Percentiles rank a stretch among this genome's conserved stretches.
Evolutionary conservation across 805 yeast genomes (phyloP).

Genomic region (Barnettozyma populi): DNA sequence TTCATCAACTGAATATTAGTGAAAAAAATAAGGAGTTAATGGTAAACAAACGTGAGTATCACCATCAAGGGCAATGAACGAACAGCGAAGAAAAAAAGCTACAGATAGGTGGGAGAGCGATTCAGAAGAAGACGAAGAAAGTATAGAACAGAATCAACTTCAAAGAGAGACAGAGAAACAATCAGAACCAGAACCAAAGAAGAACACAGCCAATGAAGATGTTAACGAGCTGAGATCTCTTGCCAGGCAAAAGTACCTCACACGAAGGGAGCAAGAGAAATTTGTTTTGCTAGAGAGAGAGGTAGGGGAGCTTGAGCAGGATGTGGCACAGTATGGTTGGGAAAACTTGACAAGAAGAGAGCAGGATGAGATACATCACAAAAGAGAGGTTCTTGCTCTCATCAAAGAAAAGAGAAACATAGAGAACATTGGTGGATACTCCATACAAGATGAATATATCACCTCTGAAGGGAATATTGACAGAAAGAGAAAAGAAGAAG

Average conservation of each 20-base stretch:
- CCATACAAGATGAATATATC: conserved; percentile 53
- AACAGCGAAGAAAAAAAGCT: conserved; percentile 12
- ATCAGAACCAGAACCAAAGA: conserved; percentile 1
- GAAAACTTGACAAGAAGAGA: conserved; percentile 42
- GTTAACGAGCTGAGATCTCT: conserved; percentile 36
- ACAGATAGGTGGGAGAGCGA: conserved; percentile 21
- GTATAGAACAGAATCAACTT: conserved; percentile 3
- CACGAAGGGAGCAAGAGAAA: conserved; percentile 44
- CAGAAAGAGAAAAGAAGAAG: conserved; percentile 46
- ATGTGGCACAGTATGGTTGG: conserved; percentile 50
- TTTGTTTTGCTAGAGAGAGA: conserved; percentile 40
- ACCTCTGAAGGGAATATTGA: conserved; percentile 49
- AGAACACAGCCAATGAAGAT: conserved; percentile 9
- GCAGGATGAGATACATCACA: conserved; percentile 44
- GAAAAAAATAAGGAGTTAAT: not conserved
- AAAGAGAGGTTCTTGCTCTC: conserved; percentile 43
- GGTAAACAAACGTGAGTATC: not conserved
- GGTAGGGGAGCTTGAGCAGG: conserved; percentile 42
- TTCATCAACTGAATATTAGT: too few species aligned
- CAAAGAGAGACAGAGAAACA: conserved; percentile 2
- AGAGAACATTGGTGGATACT: conserved; percentile 35
- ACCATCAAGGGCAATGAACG: not conserved
- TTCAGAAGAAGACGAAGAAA: conserved; percentile 9
- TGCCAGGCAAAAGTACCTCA: conserved; percentile 45
- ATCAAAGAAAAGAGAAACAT: conserved; percentile 34